A percentile compares a stretch with the other conserved stretches of the same genome.
Evolutionary conservation across 2,329 filamentous ascomycete genomes (phyloP).

Genomic region (Coniella vitis): DNA sequence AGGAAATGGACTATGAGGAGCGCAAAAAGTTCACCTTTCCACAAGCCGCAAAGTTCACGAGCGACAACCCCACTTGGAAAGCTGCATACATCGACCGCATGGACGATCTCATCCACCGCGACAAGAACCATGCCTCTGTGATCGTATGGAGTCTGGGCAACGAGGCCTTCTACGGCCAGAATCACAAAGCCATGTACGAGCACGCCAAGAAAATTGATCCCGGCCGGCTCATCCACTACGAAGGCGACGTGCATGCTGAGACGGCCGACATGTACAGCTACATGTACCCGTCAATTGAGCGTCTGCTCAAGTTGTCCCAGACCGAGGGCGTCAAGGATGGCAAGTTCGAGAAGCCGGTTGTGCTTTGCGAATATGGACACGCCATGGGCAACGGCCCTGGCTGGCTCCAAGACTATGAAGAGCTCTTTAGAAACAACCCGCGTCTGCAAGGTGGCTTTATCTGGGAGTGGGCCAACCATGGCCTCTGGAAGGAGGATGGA

Average conservation of each 20-base stretch:
- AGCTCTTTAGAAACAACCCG: conserved; percentile 53
- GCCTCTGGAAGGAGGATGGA: conserved; percentile 40
- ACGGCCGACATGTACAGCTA: conserved; percentile 60
- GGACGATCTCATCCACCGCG: conserved; percentile 55
- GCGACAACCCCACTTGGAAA: conserved; percentile 54
- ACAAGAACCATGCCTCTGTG: conserved; percentile 65
- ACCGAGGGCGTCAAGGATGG: conserved; percentile 37
- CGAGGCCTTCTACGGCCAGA: conserved; percentile 64
- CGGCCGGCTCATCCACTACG: conserved; percentile 57
- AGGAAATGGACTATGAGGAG: conserved; percentile 53
- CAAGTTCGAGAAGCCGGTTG: conserved; percentile 48
- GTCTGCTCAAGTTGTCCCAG: conserved; percentile 39
- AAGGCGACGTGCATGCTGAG: conserved; percentile 53
- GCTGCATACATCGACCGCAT: conserved; percentile 63
- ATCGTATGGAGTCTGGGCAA: conserved; percentile 71
- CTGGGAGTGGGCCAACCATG: conserved; percentile 62
- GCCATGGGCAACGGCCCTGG: conserved; percentile 74
- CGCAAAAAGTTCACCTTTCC: conserved; percentile 50
- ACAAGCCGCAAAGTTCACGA: conserved; percentile 50
- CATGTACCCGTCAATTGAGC: conserved; percentile 56
- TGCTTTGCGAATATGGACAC: conserved; percentile 52
- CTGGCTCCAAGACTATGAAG: conserved; percentile 60
- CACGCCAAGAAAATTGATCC: conserved; percentile 53
- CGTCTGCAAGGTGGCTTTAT: conserved; percentile 61
- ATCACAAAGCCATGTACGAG: conserved; percentile 62